Base-by-base conservation (phyloP, 768 basidiomycete genomes). In the Tylopilus rubrobrunneus region DNA sequence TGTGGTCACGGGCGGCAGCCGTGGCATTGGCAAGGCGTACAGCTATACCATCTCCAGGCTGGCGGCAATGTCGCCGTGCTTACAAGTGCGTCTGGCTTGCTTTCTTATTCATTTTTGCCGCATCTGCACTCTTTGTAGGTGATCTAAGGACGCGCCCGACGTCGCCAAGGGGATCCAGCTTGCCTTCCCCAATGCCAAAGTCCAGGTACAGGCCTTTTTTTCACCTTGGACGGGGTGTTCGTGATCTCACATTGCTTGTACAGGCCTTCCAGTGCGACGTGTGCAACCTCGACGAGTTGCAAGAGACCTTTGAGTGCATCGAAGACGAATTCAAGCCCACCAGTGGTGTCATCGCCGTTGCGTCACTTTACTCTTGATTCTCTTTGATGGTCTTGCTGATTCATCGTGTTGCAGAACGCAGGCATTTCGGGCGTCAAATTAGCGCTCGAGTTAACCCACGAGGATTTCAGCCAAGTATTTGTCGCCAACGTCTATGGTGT, bases 191-290 rank as follows among this genome's bases (percentile, higher is more conserved):
- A 68, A 73, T 28, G 64, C 75, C 40, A 73, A 75, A 68, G 85
- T 76, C 33, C 37, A 21, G 27, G 68, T 66, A 53, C 41, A 62
- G 8, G 11, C 33, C 11, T 34, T 34, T 34, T 7, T 12, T 34
- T 12, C 2, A 4, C 10, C 10, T n/a, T 29, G 8, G 29, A 29
- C 29, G 33, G 33, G 11, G 33, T 9, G 33, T 34, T 34, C 33
- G 29, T 29, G 29, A 29, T n/a, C n/a, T n/a, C n/a, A n/a, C 4
- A 3, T 15, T 37, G 1, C 2, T 27, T 7, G 4, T 23, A 4
- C n/a, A 82, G 83, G 82, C 84, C 1, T 86, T 78, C 50, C 72
- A 85, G 67, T 83, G 82, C 56, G 83, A 86, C 56, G 84, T 86
- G 15, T 73, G 76, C 10, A 68, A 85, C 42, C 62, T 71, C 1